phyloP scores from a whole-genome alignment of 257 asterid genomes.

The Solanum rostratum region DNA sequence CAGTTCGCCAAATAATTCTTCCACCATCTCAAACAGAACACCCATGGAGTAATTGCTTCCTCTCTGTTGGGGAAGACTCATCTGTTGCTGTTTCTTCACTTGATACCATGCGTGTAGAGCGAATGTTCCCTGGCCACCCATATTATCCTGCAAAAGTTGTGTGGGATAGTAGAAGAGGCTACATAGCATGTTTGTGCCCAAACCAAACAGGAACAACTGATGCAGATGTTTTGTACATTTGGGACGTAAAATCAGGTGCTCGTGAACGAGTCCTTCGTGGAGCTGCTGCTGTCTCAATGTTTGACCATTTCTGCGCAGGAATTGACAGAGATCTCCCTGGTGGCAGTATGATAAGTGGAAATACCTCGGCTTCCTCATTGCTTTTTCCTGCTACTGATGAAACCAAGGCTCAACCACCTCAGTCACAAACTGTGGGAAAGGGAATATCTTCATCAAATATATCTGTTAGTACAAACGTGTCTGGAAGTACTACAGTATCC shows the following conservation, averaged over 20 bases:
- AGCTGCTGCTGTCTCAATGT: conserved; percentile 89
- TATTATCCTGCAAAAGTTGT: conserved; percentile 68
- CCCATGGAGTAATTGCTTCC: conserved; percentile 91
- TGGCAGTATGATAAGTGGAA: conserved; percentile 32
- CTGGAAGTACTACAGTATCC: conserved; percentile 23
- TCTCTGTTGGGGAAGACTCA: conserved; percentile 77
- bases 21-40: conserved; percentile 50
- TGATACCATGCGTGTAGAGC: conserved; percentile 75
- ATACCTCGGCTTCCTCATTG: conserved; percentile 81
- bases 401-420: conserved; percentile 30
- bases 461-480: conserved; percentile 12
- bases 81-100: conserved; percentile 74
- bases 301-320: conserved; percentile 63
- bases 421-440: conserved; percentile 23
- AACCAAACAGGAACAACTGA: conserved; percentile 52
- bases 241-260: conserved; percentile 97
- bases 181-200: conserved; percentile 79
- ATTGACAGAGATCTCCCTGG: conserved; percentile 26
- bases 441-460: conserved; percentile 17
- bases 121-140: conserved; percentile 87
- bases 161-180: conserved; percentile 89
- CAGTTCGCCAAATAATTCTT: conserved; percentile 82
- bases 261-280: conserved; percentile 95
- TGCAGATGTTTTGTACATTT: conserved; percentile 70
- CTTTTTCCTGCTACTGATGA: conserved; percentile 48